These are phyloP conservation scores for Ajuga reptans DNA, from an alignment of 305 asterid species.

Conservation along the genomic window DNA sequence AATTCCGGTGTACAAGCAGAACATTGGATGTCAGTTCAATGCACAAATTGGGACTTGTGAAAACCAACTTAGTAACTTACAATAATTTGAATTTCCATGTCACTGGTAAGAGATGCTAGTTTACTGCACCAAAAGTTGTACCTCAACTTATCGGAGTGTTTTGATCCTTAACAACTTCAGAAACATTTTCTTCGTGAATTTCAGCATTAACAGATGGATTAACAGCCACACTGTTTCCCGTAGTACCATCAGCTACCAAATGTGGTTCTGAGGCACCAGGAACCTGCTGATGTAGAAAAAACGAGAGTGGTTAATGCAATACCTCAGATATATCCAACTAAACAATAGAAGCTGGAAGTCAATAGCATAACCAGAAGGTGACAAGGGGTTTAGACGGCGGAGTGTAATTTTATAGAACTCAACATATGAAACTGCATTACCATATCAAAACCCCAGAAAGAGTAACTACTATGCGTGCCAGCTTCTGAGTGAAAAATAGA, in stretches of 20 bases:
- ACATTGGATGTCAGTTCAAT: background rate
- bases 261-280: slow-evolving; percentile 15
- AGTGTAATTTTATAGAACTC: background rate
- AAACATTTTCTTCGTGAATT: slow-evolving; percentile 22
- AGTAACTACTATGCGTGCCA: background rate
- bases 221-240: slow-evolving; percentile 13
- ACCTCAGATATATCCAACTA: background rate
- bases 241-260: slow-evolving; percentile 14
- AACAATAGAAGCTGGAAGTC: background rate
- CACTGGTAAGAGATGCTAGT: background rate
- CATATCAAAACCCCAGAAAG: background rate
- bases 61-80: background rate
- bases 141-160: slow-evolving; percentile 20
- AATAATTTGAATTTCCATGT: background rate
- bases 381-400: background rate
- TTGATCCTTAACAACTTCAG: slow-evolving; percentile 26
- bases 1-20: background rate
- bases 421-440: background rate
- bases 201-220: slow-evolving; percentile 20
- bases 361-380: background rate
- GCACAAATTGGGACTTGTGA: background rate
- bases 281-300: slow-evolving; percentile 24
- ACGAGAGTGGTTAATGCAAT: slow-evolving; percentile 2
- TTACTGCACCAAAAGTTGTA: slow-evolving; percentile 3
- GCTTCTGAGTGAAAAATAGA: background rate